phyloP scores from a whole-genome alignment of 768 basidiomycete genomes.

The Auricularia heimuer region DNA sequence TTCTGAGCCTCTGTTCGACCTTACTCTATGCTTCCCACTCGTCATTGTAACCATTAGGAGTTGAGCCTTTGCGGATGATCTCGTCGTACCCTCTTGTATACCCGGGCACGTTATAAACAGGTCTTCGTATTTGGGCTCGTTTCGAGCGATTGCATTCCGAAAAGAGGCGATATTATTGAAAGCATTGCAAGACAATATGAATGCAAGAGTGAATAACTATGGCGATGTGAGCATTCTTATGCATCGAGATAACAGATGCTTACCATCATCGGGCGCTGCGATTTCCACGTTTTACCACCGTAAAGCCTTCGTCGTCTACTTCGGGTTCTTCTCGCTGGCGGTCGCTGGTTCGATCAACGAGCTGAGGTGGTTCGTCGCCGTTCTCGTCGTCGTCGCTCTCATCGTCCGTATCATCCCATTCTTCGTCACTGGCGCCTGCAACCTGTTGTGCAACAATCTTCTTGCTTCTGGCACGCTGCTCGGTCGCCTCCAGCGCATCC shows the following conservation, averaged over 20 bases:
- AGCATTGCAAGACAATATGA: too few relatives aligned
- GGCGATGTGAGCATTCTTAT: too few relatives aligned
- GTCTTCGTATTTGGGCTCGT: too few relatives aligned
- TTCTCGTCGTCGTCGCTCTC: slow-evolving; percentile 35
- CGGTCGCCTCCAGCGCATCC: slow-evolving; percentile 50
- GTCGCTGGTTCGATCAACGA: slow-evolving; percentile 33
- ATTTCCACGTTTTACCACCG: slow-evolving; percentile 41
- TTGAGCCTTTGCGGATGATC: too few relatives aligned
- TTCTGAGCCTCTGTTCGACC: neutral
- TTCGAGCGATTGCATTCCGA: too few relatives aligned
- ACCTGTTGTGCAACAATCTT: slow-evolving; percentile 39
- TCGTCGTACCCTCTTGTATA: too few relatives aligned
- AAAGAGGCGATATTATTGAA: too few relatives aligned
- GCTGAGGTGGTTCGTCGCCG: slow-evolving; percentile 39
- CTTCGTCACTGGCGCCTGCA: slow-evolving; percentile 26
- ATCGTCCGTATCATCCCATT: slow-evolving; percentile 14
- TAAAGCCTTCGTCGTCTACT: slow-evolving; percentile 91
- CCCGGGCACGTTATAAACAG: too few relatives aligned
- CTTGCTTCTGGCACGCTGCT: slow-evolving; percentile 48
- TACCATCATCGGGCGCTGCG: neutral
- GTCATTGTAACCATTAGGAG: too few relatives aligned
- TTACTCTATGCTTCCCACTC: too few relatives aligned
- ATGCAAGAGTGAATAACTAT: too few relatives aligned
- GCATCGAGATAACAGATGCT: neutral
- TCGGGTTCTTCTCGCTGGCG: slow-evolving; percentile 47